Conservation (phyloP, 2,329 filamentous ascomycete genomes). For the Apiospora arundinis region DNA sequence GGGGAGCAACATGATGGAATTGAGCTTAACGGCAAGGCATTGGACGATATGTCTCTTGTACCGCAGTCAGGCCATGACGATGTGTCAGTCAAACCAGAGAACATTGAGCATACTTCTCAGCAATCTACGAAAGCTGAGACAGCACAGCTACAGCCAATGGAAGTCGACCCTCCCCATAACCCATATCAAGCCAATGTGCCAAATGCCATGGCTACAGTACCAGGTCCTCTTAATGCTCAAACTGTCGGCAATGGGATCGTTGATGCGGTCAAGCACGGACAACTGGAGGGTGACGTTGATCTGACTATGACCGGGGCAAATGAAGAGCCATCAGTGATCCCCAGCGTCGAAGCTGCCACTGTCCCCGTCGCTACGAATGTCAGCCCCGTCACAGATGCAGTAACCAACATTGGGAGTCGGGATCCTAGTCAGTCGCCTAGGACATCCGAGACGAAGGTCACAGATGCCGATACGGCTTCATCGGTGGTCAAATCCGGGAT, state of each 20-base stretch:
- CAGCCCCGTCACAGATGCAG: constrained; percentile 51
- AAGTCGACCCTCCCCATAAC: constrained; percentile 26
- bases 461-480: constrained; percentile 53
- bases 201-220: constrained; percentile 28
- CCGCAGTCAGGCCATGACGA: background rate
- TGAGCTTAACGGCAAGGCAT: background rate
- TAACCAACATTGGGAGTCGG: constrained; percentile 51
- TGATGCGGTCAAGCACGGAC: constrained; percentile 33
- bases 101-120: background rate
- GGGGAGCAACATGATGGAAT: constrained; percentile 1
- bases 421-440: constrained; percentile 54
- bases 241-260: constrained; percentile 34
- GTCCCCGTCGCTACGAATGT: constrained; percentile 38
- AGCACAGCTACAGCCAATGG: background rate
- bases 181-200: constrained; percentile 29
- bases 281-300: constrained; percentile 24
- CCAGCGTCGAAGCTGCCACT: constrained; percentile 36
- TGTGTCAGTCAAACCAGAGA: background rate
- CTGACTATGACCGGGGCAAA: constrained; percentile 1
- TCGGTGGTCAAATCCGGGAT: constrained; percentile 44
- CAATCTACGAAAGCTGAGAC: background rate
- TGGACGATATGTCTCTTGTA: background rate
- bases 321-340: constrained; percentile 25
- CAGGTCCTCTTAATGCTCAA: constrained; percentile 30
- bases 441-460: constrained; percentile 58